Base-by-base conservation (phyloP, 768 basidiomycete species). In the Dioszegia aurantiaca region DNA sequence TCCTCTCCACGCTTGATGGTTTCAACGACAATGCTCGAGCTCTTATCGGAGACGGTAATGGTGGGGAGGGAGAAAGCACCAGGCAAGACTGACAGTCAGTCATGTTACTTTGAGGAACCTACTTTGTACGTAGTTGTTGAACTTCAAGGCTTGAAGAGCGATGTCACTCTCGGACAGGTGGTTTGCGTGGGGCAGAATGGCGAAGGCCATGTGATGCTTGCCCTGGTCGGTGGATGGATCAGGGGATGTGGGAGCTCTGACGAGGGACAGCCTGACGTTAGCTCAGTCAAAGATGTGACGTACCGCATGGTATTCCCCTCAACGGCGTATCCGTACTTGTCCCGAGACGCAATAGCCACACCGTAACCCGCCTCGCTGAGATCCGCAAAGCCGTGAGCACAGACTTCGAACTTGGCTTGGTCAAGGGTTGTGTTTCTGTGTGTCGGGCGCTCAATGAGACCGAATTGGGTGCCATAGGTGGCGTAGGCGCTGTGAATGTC, bases 381-480 rank as follows among this genome's bases (percentile, higher is more conserved):
- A 59, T 77, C 75, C 11, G 68, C 73, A 26, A 72, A 69, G 80
- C 90, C 92, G 79, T 95, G 94, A 1, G 88, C 90, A 72, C 90
- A 94, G 17, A 97, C 94, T 78, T 98, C 94, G 65, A 98, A 98
- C 81, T 91, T 93, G 44, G 70, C 70, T 14, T 52, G 46, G 27
- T 68, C 73, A 83, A 86, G 87, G 0, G 85, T 88, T 5, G 92
- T 95, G 69, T 97, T 98, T 79, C 91, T 89, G 78, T 93, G 87
- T 3, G 92, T 97, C 0, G 94, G 88, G 41, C 94, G 82, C 66
- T 89, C 86, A n/a, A 93, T 82, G 67, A 84, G 83, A 0, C 94
- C 94, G 64, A 92, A 97, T 65, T 90, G 91, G 2, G 88, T 89
- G 75, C 95, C 93, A 71, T 93, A 98, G 0, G 85, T 90, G 0